A percentile compares a stretch with the other conserved stretches of the same genome.
Conservation (phyloP, 192 early-diverging fungal genomes). For the Coemansia sp. region DNA sequence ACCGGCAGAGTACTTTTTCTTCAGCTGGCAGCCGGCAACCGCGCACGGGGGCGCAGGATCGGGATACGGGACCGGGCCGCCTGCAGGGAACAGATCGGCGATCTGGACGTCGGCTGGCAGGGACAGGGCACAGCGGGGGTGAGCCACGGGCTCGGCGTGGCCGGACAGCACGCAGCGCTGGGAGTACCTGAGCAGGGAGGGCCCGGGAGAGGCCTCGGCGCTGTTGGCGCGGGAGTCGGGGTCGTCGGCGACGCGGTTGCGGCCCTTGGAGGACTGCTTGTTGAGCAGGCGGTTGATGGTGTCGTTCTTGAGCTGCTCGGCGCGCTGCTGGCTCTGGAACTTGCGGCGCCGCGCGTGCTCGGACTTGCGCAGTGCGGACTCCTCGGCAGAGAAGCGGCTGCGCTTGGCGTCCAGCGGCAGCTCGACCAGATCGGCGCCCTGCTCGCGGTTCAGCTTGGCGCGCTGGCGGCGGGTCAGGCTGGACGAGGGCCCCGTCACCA, state of each 20-base stretch:
- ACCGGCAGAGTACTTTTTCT: slow-evolving; percentile 59
- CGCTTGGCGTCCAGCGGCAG: slow-evolving; percentile 66
- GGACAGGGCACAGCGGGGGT: slow-evolving; percentile 18
- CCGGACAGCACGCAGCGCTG: slow-evolving; percentile 17
- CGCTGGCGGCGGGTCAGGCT: slow-evolving; percentile 69
- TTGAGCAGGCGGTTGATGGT: slow-evolving; percentile 79
- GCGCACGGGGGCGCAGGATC: slow-evolving; percentile 50
- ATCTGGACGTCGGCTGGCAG: slow-evolving; percentile 22
- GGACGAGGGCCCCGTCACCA: not conserved
- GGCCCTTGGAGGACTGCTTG: slow-evolving; percentile 72
- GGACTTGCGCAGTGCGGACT: slow-evolving; percentile 65
- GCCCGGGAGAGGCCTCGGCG: slow-evolving; percentile 18
- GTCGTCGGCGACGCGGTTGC: slow-evolving; percentile 62
- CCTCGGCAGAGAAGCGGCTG: slow-evolving; percentile 68
- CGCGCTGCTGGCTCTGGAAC: slow-evolving; percentile 73
- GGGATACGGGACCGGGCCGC: slow-evolving; percentile 48
- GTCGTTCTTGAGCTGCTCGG: slow-evolving; percentile 70
- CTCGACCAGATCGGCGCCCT: slow-evolving; percentile 63
- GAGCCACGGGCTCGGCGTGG: not conserved
- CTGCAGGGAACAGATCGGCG: slow-evolving; percentile 16
- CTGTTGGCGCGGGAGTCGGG: slow-evolving; percentile 50
- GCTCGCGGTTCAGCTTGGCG: slow-evolving; percentile 60
- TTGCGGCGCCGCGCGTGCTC: slow-evolving; percentile 74
- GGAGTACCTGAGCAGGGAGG: slow-evolving; percentile 20
- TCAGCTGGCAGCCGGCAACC: slow-evolving; percentile 45